A percentile compares a stretch with the other conserved stretches of the same genome.
phyloP scores from a whole-genome alignment of 169 alveolate species.

The Babesia ovata region DNA sequence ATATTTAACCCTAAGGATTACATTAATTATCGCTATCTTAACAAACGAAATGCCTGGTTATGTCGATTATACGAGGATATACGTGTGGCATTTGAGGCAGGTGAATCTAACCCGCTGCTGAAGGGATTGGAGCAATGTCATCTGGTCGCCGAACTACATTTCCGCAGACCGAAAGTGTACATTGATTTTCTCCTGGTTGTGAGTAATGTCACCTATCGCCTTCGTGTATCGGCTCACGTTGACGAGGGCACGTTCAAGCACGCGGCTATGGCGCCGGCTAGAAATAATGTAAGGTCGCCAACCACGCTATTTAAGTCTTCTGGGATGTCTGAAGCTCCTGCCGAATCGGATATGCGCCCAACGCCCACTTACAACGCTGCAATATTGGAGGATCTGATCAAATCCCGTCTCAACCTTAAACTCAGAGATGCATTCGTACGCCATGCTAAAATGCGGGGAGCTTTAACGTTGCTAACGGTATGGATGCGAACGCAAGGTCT shows the following conservation, averaged over 20 bases:
- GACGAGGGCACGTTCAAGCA: conserved; percentile 9
- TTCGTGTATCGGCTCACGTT: conserved; percentile 7
- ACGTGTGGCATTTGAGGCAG: background rate
- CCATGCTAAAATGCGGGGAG: conserved; percentile 6
- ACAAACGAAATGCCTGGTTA: conserved; percentile 34
- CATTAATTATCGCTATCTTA: conserved; percentile 41
- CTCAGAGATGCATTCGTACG: background rate
- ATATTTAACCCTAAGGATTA: conserved; percentile 38
- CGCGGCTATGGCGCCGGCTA: background rate
- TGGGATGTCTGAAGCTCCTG: background rate
- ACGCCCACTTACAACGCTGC: conserved; percentile 34
- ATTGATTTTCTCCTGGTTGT: background rate
- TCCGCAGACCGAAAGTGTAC: background rate
- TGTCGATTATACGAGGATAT: conserved; percentile 24
- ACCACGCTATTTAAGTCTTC: background rate
- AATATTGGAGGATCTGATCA: conserved; percentile 21
- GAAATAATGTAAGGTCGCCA: conserved; percentile 22
- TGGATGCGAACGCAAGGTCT: conserved; percentile 21
- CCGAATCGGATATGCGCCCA: conserved; percentile 12
- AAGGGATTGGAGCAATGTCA: background rate
- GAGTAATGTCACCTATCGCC: background rate
- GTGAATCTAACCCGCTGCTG: background rate
- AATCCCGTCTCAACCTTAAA: background rate
- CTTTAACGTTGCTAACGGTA: conserved; percentile 8
- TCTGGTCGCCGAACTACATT: background rate